Conservation (phyloP, 2,329 filamentous ascomycete genomes). For the Trichoderma oligosporum region DNA sequence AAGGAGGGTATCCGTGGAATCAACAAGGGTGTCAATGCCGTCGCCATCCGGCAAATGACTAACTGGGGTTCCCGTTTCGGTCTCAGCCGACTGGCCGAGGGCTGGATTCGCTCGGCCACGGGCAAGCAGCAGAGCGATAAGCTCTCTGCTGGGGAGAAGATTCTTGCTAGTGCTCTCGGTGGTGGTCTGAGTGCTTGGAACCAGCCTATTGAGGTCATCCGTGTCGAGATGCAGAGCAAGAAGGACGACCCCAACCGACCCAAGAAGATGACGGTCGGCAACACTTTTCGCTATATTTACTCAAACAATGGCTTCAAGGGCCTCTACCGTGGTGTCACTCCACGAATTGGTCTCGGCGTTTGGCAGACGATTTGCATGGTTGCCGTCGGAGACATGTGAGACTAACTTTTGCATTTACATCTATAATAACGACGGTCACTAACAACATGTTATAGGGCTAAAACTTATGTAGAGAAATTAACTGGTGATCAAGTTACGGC, state of each 20-base stretch:
- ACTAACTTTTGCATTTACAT: constrained; percentile 29
- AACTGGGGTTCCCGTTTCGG: constrained; percentile 99
- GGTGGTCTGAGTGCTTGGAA: constrained; percentile 98
- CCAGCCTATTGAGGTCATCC: constrained; percentile 99
- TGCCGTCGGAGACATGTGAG: constrained; percentile 94
- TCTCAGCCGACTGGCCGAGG: constrained; percentile 85
- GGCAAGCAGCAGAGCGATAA: constrained; percentile 77
- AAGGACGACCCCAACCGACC: constrained; percentile 95
- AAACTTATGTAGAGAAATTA: constrained; percentile 63
- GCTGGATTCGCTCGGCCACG: constrained; percentile 73
- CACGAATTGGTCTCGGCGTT: constrained; percentile 89
- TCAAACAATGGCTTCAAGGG: constrained; percentile 80
- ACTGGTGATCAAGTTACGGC: constrained; percentile 62
- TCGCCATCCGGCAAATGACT: constrained; percentile 97
- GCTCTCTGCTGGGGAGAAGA: constrained; percentile 79
- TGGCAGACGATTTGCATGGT: constrained; percentile 99
- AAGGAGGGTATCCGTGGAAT: constrained; percentile 91
- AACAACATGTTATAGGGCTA: constrained; percentile 48
- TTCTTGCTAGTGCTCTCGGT: constrained; percentile 78
- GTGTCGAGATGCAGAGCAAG: constrained; percentile 99
- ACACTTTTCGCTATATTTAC: constrained; percentile 85
- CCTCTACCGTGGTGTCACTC: constrained; percentile 91
- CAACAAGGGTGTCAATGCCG: constrained; percentile 98
- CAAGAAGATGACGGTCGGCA: constrained; percentile 97
- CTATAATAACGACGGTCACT: constrained; percentile 24